These are phyloP conservation scores for Plasmodium falciparum DNA, from an alignment of 169 alveolate species.

Conservation along the genomic window DNA sequence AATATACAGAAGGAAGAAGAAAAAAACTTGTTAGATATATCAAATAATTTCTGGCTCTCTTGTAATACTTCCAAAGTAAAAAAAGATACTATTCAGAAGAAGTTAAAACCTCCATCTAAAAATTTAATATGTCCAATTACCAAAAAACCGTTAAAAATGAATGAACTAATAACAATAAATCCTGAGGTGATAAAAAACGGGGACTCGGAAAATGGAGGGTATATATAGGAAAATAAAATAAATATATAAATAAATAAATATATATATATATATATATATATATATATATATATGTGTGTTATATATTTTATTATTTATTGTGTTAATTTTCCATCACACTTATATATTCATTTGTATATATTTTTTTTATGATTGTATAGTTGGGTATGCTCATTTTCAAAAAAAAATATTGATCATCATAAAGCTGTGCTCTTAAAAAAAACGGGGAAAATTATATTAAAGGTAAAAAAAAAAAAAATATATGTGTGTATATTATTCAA, in stretches of 20 bases:
- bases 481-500: slow-evolving; percentile 26
- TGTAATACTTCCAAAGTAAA: slow-evolving; percentile 22
- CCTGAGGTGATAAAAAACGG: slow-evolving; percentile 79
- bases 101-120: slow-evolving; percentile 62
- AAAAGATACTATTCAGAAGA: slow-evolving; percentile 24
- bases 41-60: slow-evolving; percentile 57
- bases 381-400: slow-evolving; percentile 86
- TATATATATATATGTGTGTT: too few relatives aligned
- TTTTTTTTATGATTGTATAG: not conserved
- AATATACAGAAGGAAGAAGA: slow-evolving; percentile 20
- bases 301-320: too few relatives aligned
- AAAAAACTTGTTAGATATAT: slow-evolving; percentile 16
- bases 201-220: slow-evolving; percentile 51
- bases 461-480: slow-evolving; percentile 56
- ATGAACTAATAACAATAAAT: slow-evolving; percentile 84
- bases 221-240: not conserved
- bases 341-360: not conserved
- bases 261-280: not conserved
- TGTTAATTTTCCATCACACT: not conserved
- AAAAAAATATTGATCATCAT: slow-evolving; percentile 83
- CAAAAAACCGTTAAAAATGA: slow-evolving; percentile 84
- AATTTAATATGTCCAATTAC: slow-evolving; percentile 86
- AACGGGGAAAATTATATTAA: slow-evolving; percentile 83
- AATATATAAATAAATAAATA: not conserved
- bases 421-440: slow-evolving; percentile 77